Percentiles rank a stretch among this genome's conserved stretches.
These are phyloP conservation scores for Nakaseomyces glabratus DNA, from an alignment of 1,139 yeast species.

Conservation along the genomic window DNA sequence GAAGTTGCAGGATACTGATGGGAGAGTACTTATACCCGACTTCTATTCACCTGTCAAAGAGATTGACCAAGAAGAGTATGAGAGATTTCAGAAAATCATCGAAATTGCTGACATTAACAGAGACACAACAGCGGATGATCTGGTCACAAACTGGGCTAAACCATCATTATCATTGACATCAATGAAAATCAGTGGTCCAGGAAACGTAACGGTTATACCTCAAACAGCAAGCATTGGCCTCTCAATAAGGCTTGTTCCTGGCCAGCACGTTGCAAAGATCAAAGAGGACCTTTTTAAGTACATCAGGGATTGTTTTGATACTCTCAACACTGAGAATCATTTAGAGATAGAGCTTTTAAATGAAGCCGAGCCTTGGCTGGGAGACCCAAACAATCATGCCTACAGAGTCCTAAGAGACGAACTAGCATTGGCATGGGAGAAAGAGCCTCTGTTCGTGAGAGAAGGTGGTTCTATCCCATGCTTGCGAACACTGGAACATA, in stretches of 20 bases:
- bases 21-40: slow-evolving; percentile 55
- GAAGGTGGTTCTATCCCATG: slow-evolving; percentile 98
- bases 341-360: slow-evolving; percentile 54
- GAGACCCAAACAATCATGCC: slow-evolving; percentile 68
- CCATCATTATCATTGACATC: slow-evolving; percentile 91
- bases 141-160: slow-evolving; percentile 81
- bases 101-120: slow-evolving; percentile 35
- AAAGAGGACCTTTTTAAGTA: slow-evolving; percentile 42
- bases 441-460: slow-evolving; percentile 69
- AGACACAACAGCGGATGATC: slow-evolving; percentile 37
- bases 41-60: slow-evolving; percentile 61
- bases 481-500: slow-evolving; percentile 72
- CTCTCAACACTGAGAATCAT: slow-evolving; percentile 50
- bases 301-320: slow-evolving; percentile 39
- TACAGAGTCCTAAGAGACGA: slow-evolving; percentile 57
- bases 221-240: slow-evolving; percentile 66
- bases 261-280: slow-evolving; percentile 58
- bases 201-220: slow-evolving; percentile 84
- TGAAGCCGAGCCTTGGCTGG: slow-evolving; percentile 95
- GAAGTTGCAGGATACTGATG: slow-evolving; percentile 48
- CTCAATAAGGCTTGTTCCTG: slow-evolving; percentile 84
- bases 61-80: slow-evolving; percentile 46
- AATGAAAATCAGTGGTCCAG: slow-evolving; percentile 81
- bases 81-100: slow-evolving; percentile 52
- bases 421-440: slow-evolving; percentile 53